phyloP scores from a whole-genome alignment of 352 stramenopile genomes.

The Pythium periplocum region DNA sequence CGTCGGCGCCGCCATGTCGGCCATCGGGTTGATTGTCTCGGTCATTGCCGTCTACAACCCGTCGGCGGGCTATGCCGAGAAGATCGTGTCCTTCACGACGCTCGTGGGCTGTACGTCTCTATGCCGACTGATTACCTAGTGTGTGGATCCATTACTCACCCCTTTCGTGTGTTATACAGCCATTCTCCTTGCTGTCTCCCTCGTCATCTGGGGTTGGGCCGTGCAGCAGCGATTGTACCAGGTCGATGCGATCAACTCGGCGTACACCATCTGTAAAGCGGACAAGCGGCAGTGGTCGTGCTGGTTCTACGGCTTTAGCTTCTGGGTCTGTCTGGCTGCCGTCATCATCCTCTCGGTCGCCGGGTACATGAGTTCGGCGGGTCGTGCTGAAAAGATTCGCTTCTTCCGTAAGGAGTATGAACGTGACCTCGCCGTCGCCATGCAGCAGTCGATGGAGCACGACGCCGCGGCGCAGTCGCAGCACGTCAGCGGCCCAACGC shows the following conservation, averaged over 20 bases:
- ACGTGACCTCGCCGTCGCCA: conserved; percentile 60
- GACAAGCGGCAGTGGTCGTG: conserved; percentile 66
- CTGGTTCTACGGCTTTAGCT: conserved; percentile 87
- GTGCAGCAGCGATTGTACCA: conserved; percentile 77
- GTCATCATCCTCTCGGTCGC: conserved; percentile 76
- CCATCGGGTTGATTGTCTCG: conserved; percentile 53
- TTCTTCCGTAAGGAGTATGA: conserved; percentile 85
- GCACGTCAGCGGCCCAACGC: conserved; percentile 13
- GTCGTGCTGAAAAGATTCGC: conserved; percentile 77
- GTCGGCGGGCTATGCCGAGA: conserved; percentile 64
- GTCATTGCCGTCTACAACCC: conserved; percentile 75
- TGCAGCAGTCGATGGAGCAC: conserved; percentile 69
- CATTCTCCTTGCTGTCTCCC: conserved; percentile 56
- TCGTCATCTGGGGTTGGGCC: conserved; percentile 76
- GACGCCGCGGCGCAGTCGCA: conserved; percentile 27
- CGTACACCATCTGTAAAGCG: conserved; percentile 69
- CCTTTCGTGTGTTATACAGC: conserved; percentile 27
- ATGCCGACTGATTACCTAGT: background rate
- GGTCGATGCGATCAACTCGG: conserved; percentile 73
- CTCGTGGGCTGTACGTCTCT: conserved; percentile 63
- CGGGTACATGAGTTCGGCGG: conserved; percentile 73
- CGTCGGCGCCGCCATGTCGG: conserved; percentile 51
- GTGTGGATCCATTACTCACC: background rate
- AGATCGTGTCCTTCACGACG: conserved; percentile 78
- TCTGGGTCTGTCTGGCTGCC: conserved; percentile 78